Evolutionary conservation across 2,329 filamentous ascomycete genomes (phyloP), one percentile per base, ranked within the genome.

Genomic region (Bipolaris cookei): DNA sequence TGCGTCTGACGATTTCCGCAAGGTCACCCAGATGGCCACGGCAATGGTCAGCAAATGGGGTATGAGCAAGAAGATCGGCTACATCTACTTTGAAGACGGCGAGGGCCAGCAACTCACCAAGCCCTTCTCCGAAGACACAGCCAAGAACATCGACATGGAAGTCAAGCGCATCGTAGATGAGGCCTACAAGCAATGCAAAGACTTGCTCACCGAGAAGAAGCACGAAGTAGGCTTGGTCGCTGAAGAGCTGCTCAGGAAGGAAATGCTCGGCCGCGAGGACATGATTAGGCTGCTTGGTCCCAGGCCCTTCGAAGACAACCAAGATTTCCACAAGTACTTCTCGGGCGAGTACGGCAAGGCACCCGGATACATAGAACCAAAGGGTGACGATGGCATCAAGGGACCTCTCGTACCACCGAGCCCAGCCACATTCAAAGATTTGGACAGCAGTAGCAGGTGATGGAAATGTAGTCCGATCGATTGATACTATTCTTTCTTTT

Each of bases 31-130:
- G 54, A 94, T 97, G 90, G 96, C 95, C 3, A 96, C 91, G 16
- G 89, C 90, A 61, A 99, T 99, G 95, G 95, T 99, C 28, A 99
- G 94, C n/a, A 91, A 97, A 77, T 99, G 92, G 89, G 95, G 95
- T 66, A 99, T 99, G 95, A 96, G 90, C 38, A 86, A 91, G 66
- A 96, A 96, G 80, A 89, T 99, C 44, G 94, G 94, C 28, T 93
- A 93, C 63, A 84, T 99, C 62, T 90, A 96, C 82, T 99, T 94
- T 77, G 90, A 95, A 69, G 86, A 89, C 65, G 90, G 91, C 74
- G 84, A 92, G 71, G 85, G 90, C 62, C 90, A 91, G 75, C 88
- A 91, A 72, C 80, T 97, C 58, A 88, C 93, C 75, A 99, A 99
- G 82, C 95, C 95, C 0, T 99, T 98, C 80, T 94, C 92, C 20